Base-by-base conservation (phyloP, 2,329 filamentous ascomycete genomes). In the Diaporthe sp. region DNA sequence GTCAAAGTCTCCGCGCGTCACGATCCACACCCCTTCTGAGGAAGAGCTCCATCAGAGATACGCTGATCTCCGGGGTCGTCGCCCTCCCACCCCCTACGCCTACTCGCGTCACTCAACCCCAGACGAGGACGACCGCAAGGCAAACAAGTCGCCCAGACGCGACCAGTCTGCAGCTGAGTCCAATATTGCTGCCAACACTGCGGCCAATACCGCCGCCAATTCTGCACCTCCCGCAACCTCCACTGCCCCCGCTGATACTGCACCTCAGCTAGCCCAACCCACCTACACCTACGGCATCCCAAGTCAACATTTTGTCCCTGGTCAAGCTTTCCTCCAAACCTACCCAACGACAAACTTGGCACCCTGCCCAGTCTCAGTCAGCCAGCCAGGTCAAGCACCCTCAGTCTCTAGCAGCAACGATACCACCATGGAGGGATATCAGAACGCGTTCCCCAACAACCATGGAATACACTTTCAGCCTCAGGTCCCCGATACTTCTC, bases 401-500 rank as follows among this genome's bases (percentile, higher is more conserved):
- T 47, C 51, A 35, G 25, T 71, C 35, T n/a, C 51, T 27, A 4
- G 50, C 50, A 42, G 42, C 51, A 61, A 47, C 42, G 12, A 19
- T 15, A 51, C 32, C 59, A 61, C 27, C 32, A 58, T 84, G 83
- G 83, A 81, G 70, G 82, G 83, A 73, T 88, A 88, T 77, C 82
- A 82, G 75, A 85, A 85, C 77, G 76, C 82, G n/a, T 79, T 77
- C n/a, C 86, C 84, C 76, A 83, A 84, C 55, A 80, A 82, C 39
- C 79, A 79, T 63, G 87, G 87, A 71, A 79, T 88, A 66, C 86
- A 89, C 79, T 91, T 88, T 78, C 88, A 91, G 78, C 90, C 90
- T 1, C 89, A 88, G 37, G 88, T 90, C 22, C 88, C 89, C 4
- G 88, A 90, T 77, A 90, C 89, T 22, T 88, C 87, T 56, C 85